These are phyloP conservation scores for Ascochyta rabiei DNA, from an alignment of 2,329 filamentous ascomycete genomes.

Conservation along the genomic window DNA sequence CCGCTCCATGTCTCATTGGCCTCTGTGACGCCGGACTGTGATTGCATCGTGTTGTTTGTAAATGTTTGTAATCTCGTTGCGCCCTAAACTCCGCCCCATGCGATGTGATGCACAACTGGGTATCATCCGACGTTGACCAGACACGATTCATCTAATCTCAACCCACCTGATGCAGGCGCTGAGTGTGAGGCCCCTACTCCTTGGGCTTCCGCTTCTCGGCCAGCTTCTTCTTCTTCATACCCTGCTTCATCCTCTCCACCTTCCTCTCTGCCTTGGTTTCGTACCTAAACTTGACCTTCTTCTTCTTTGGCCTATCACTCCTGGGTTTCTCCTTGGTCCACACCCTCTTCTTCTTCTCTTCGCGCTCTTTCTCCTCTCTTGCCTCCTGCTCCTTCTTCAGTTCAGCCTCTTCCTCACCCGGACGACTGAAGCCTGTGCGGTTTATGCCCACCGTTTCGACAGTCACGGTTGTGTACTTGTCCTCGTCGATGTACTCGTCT, in stretches of 20 bases:
- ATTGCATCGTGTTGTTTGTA: neutral
- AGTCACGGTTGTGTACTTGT: constrained; percentile 93
- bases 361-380: constrained; percentile 29
- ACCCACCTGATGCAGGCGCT: neutral
- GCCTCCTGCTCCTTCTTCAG: constrained; percentile 50
- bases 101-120: constrained; percentile 18
- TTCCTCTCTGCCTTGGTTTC: constrained; percentile 85
- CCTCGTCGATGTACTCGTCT: constrained; percentile 95
- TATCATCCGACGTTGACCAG: constrained; percentile 4
- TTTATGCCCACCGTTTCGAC: constrained; percentile 86
- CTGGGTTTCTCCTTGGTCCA: constrained; percentile 62
- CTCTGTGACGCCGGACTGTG: neutral
- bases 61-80: neutral
- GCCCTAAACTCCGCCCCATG: constrained; percentile 16
- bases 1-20: neutral
- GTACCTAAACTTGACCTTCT: constrained; percentile 91
- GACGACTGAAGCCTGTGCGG: constrained; percentile 71
- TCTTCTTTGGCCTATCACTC: constrained; percentile 66
- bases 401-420: constrained; percentile 45
- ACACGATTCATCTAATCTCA: neutral
- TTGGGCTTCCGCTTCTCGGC: constrained; percentile 61
- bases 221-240: constrained; percentile 71
- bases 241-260: constrained; percentile 65
- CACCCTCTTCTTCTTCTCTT: constrained; percentile 51
- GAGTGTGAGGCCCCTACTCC: constrained; percentile 19